Evolutionary conservation across 2,329 filamentous ascomycete genomes (phyloP).

Genomic region (Trichoderma oligosporum): DNA sequence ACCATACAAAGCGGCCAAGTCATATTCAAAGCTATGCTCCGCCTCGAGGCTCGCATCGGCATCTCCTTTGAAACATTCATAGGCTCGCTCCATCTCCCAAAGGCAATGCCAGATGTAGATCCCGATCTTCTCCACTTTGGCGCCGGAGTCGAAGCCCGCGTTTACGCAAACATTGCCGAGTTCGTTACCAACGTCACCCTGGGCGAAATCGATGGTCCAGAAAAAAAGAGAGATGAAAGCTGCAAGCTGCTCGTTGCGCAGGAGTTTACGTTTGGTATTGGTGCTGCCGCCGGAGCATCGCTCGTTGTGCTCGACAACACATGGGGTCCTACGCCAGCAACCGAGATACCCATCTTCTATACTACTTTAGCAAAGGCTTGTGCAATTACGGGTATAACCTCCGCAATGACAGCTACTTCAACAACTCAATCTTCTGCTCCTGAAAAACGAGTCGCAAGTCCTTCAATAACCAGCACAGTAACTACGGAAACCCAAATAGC

Average conservation of each 20-base stretch:
- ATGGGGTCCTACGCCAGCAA: conserved; percentile 49
- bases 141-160: conserved; percentile 44
- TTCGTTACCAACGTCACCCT: conserved; percentile 50
- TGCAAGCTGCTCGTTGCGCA: conserved; percentile 47
- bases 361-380: conserved; percentile 48
- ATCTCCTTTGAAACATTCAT: conserved; percentile 26
- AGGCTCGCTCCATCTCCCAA: background rate
- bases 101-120: conserved; percentile 21
- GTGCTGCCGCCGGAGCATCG: conserved; percentile 52
- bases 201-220: conserved; percentile 23
- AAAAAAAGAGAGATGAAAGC: conserved; percentile 31
- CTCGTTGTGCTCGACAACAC: conserved; percentile 40
- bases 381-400: conserved; percentile 26
- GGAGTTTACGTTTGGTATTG: conserved; percentile 49
- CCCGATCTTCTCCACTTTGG: conserved; percentile 31
- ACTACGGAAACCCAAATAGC: conserved; percentile 42
- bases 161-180: conserved; percentile 52
- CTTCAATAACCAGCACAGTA: conserved; percentile 40
- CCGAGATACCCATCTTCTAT: conserved; percentile 49
- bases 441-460: conserved; percentile 25
- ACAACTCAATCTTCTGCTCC: conserved; percentile 17
- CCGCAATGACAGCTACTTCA: conserved; percentile 21
- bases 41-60: conserved; percentile 45
- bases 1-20: conserved; percentile 42
- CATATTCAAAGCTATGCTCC: conserved; percentile 45